These are phyloP conservation scores for Danielia reshetovae DNA, from an alignment of 805 yeast species.

Conservation along the genomic window DNA sequence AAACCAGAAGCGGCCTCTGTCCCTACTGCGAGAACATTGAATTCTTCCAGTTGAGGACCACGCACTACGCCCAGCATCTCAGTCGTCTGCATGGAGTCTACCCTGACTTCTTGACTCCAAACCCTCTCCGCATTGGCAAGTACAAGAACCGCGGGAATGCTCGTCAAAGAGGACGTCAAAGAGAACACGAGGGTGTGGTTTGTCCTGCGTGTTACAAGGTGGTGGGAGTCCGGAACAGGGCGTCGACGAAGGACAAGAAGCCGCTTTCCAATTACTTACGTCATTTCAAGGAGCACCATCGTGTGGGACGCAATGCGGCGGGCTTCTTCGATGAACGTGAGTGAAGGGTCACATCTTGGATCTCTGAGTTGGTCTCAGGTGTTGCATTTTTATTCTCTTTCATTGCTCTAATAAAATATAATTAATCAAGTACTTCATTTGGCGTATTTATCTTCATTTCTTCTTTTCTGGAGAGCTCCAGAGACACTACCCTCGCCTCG, in stretches of 20 bases:
- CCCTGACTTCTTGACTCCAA: constrained; percentile 28
- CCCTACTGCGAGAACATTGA: constrained; percentile 27
- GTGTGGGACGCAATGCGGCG: no score
- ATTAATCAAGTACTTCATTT: no score
- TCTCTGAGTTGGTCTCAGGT: no score
- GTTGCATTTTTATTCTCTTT: no score
- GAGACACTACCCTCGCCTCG: no score
- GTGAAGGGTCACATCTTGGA: no score
- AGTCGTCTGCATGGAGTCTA: constrained; percentile 31
- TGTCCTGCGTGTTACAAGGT: constrained; percentile 28
- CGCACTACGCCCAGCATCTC: constrained; percentile 34
- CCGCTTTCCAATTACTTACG: constrained; percentile 16
- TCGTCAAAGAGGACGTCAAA: no score
- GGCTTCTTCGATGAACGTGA: no score
- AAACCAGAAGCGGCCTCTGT: constrained; percentile 32
- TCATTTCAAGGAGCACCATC: constrained; percentile 14
- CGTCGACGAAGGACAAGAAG: constrained; percentile 12
- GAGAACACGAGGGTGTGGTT: constrained; percentile 22
- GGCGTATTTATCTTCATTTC: no score
- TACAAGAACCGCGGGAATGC: no score
- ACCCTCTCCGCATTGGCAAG: constrained; percentile 21
- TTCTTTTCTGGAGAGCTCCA: no score
- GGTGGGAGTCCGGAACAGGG: constrained; percentile 19
- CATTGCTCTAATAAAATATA: no score
- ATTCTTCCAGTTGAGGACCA: constrained; percentile 29